These are phyloP conservation scores for Pseudocercospora fuligena DNA, from an alignment of 2,329 filamentous ascomycete species.

Conservation along the genomic window DNA sequence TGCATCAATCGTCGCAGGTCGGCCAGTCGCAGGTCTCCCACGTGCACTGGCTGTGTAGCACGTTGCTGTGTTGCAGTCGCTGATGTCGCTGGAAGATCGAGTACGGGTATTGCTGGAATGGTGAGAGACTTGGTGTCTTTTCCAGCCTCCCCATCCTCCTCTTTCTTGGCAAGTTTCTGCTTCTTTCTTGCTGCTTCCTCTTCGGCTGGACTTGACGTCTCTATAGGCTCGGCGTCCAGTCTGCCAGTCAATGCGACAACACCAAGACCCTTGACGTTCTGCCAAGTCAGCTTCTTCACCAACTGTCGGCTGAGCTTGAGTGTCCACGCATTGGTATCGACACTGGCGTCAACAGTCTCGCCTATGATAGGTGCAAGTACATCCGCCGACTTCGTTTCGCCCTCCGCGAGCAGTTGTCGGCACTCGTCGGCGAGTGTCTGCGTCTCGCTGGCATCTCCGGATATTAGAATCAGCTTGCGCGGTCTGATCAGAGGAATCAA, in stretches of 20 bases:
- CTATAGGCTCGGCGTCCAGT: slow-evolving; percentile 57
- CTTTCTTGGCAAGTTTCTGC: slow-evolving; percentile 58
- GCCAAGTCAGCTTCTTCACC: slow-evolving; percentile 89
- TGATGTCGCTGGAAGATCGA: slow-evolving; percentile 67
- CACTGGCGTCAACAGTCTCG: slow-evolving; percentile 79
- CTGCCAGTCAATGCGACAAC: slow-evolving; percentile 90
- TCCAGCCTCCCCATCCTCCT: slow-evolving; percentile 27
- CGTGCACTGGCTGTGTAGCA: slow-evolving; percentile 85
- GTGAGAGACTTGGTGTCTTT: not conserved
- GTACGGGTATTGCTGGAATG: slow-evolving; percentile 52
- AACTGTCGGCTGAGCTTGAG: slow-evolving; percentile 86
- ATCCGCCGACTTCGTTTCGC: slow-evolving; percentile 30
- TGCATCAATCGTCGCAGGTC: slow-evolving; percentile 87
- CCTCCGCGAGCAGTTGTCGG: slow-evolving; percentile 62
- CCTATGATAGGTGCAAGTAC: slow-evolving; percentile 85
- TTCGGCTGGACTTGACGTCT: slow-evolving; percentile 42
- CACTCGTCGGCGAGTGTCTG: slow-evolving; percentile 78
- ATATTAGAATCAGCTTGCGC: slow-evolving; percentile 90
- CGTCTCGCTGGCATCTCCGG: slow-evolving; percentile 80
- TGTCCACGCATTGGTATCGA: slow-evolving; percentile 97
- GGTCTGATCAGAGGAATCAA: slow-evolving; percentile 92
- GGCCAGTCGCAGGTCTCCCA: slow-evolving; percentile 87
- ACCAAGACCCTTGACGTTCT: slow-evolving; percentile 85
- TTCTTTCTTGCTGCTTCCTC: slow-evolving; percentile 49
- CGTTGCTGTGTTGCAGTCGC: slow-evolving; percentile 20